phyloP scores from a whole-genome alignment of 192 early-diverging fungal species.

The Bifiguratus adelaidae region DNA sequence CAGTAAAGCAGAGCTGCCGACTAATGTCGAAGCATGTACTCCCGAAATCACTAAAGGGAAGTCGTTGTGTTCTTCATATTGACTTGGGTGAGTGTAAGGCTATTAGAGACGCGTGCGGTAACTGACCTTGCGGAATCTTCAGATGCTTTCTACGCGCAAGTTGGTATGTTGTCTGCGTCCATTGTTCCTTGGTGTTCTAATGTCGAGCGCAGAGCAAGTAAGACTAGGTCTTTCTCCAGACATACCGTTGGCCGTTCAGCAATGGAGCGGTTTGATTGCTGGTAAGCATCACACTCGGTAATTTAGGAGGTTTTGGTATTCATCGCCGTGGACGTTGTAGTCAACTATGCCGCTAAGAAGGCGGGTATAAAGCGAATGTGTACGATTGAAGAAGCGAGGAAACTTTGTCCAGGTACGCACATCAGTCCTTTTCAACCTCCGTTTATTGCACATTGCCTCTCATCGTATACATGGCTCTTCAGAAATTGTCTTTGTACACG shows the following conservation, averaged over 20 bases:
- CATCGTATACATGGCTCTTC: not conserved
- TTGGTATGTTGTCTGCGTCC: too few species aligned
- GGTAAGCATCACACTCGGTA: conserved; percentile 20
- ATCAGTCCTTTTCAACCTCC: not conserved
- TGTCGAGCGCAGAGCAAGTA: conserved; percentile 45
- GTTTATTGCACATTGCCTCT: not conserved
- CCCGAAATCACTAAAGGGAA: conserved; percentile 7
- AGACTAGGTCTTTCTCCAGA: conserved; percentile 54
- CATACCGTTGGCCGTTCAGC: conserved; percentile 75
- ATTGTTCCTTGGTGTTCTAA: too few species aligned
- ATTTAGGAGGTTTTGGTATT: not conserved
- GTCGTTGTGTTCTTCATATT: conserved; percentile 19
- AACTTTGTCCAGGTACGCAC: conserved; percentile 32
- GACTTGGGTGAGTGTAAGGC: conserved; percentile 26
- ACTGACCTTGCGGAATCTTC: not conserved
- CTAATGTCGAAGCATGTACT: conserved; percentile 8
- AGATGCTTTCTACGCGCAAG: too few species aligned
- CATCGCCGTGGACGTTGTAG: conserved; percentile 4
- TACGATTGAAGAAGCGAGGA: conserved; percentile 35
- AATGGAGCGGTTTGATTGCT: conserved; percentile 83
- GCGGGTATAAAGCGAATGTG: conserved; percentile 62
- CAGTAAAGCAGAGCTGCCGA: too few species aligned
- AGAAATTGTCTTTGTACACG: conserved; percentile 69
- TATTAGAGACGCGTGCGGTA: not conserved
- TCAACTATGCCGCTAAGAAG: conserved; percentile 80